Evolutionary conservation across 2,329 filamentous ascomycete species (phyloP).

Genomic region (Claviceps sorghi): DNA sequence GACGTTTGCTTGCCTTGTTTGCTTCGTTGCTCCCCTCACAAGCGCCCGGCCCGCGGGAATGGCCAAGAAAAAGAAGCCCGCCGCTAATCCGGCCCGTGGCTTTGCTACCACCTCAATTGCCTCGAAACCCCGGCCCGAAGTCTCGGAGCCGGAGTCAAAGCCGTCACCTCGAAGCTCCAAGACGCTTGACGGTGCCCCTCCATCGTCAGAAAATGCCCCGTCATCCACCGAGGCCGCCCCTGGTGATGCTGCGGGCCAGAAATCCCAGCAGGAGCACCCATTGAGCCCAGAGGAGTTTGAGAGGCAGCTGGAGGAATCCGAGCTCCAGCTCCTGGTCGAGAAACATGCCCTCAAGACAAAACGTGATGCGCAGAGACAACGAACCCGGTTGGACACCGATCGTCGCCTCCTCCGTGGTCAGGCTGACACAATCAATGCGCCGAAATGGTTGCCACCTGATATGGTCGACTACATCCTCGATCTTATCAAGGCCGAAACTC

Average conservation of each 20-base stretch:
- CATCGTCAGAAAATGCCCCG: slow-evolving; percentile 12
- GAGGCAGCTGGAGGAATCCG: slow-evolving; percentile 74
- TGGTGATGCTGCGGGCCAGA: slow-evolving; percentile 3
- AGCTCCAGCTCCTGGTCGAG: slow-evolving; percentile 76
- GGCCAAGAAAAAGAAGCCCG: slow-evolving; percentile 89
- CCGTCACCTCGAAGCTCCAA: slow-evolving; percentile 11
- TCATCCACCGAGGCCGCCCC: slow-evolving; percentile 10
- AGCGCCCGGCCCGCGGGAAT: slow-evolving; percentile 27
- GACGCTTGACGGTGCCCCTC: slow-evolving; percentile 13
- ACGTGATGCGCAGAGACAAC: slow-evolving; percentile 64
- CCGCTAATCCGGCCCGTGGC: slow-evolving; percentile 74
- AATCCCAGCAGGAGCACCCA: slow-evolving; percentile 24
- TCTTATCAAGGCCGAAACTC: slow-evolving; percentile 51
- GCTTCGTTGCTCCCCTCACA: not conserved
- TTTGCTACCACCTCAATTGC: slow-evolving; percentile 90
- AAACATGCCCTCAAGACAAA: slow-evolving; percentile 67
- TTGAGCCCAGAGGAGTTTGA: slow-evolving; percentile 82
- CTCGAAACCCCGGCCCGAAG: slow-evolving; percentile 61
- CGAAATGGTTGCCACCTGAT: slow-evolving; percentile 69
- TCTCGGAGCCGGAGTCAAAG: slow-evolving; percentile 21
- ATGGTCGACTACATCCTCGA: slow-evolving; percentile 64
- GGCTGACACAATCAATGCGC: slow-evolving; percentile 55
- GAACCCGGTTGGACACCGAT: slow-evolving; percentile 68
- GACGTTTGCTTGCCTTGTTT: not conserved
- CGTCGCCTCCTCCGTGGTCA: slow-evolving; percentile 67